phyloP scores from a whole-genome alignment of 148 eudicot species.

The Silene conica region DNA sequence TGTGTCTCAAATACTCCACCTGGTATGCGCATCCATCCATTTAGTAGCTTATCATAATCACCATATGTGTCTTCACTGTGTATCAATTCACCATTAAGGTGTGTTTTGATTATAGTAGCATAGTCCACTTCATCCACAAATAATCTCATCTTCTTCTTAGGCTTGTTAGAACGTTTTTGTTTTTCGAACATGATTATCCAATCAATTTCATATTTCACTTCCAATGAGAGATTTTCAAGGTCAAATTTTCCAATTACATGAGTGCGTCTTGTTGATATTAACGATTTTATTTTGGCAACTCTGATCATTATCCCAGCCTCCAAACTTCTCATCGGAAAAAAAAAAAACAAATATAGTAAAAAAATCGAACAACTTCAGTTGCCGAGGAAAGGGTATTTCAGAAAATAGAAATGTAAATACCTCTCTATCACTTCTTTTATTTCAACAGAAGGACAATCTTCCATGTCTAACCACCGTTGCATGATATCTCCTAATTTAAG shows the following conservation, averaged over 20 bases:
- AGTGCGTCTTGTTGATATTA: slow-evolving; percentile 31
- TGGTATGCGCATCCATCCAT: slow-evolving; percentile 11
- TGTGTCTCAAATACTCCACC: slow-evolving; percentile 15
- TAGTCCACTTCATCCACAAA: slow-evolving; percentile 9
- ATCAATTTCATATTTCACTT: slow-evolving; percentile 36
- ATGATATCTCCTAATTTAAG: too few relatives aligned
- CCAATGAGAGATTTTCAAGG: slow-evolving; percentile 36
- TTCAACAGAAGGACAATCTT: too few relatives aligned
- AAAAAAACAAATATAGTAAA: too few relatives aligned
- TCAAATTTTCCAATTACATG: slow-evolving; percentile 44
- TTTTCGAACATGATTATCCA: slow-evolving; percentile 45
- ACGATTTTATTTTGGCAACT: slow-evolving; percentile 35
- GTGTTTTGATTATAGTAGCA: slow-evolving; percentile 35
- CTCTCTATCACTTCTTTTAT: too few relatives aligned
- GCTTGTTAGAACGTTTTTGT: slow-evolving; percentile 12
- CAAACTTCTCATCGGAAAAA: not conserved
- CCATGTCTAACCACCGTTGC: too few relatives aligned
- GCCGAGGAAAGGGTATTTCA: too few relatives aligned
- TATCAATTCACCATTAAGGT: slow-evolving; percentile 34
- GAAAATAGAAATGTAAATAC: too few relatives aligned
- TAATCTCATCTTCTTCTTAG: not conserved
- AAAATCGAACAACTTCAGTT: too few relatives aligned
- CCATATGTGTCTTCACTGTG: not conserved
- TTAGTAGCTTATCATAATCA: not conserved
- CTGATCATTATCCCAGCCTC: slow-evolving; percentile 11